Conservation (phyloP, 1,284 basidiomycete species). For the Naganishia albida region DNA sequence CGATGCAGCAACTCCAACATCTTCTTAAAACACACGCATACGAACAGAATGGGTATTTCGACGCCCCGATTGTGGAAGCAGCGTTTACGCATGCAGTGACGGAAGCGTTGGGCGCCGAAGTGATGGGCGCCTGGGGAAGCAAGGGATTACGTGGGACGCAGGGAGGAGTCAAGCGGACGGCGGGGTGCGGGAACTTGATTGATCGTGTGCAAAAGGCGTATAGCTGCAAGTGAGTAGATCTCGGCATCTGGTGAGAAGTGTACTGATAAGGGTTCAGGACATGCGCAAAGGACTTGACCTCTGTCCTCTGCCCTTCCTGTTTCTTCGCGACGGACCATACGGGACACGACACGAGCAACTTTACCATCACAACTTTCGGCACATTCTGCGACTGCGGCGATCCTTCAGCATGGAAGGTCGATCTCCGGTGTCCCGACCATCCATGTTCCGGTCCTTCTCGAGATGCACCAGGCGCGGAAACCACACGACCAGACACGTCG, state of each 20-base stretch:
- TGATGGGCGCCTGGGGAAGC: not conserved
- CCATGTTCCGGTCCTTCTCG: slow-evolving; percentile 49
- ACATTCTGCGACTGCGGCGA: slow-evolving; percentile 94
- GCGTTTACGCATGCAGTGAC: slow-evolving; percentile 17
- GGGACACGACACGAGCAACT: slow-evolving; percentile 86
- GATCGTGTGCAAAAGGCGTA: slow-evolving; percentile 26
- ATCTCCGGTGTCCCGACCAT: slow-evolving; percentile 72
- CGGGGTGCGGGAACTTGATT: slow-evolving; percentile 13
- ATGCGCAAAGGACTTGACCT: slow-evolving; percentile 82
- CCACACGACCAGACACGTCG: not conserved
- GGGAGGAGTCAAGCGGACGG: slow-evolving; percentile 1
- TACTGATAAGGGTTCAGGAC: slow-evolving; percentile 61
- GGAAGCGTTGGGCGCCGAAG: not conserved
- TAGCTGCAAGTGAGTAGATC: slow-evolving; percentile 32
- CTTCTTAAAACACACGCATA: not conserved
- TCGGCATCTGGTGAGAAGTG: not conserved
- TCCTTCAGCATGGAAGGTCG: slow-evolving; percentile 73
- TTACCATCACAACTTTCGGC: slow-evolving; percentile 83
- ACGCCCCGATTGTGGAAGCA: not conserved
- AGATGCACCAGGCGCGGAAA: slow-evolving; percentile 30
- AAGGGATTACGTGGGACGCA: not conserved
- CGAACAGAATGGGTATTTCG: slow-evolving; percentile 10
- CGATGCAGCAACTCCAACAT: no score
- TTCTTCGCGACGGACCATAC: slow-evolving; percentile 80
- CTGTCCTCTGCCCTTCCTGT: slow-evolving; percentile 82